Percentiles rank a stretch among this genome's conserved stretches.
Evolutionary conservation across 306 rosid species (phyloP).

Genomic region (Lablab purpureus): DNA sequence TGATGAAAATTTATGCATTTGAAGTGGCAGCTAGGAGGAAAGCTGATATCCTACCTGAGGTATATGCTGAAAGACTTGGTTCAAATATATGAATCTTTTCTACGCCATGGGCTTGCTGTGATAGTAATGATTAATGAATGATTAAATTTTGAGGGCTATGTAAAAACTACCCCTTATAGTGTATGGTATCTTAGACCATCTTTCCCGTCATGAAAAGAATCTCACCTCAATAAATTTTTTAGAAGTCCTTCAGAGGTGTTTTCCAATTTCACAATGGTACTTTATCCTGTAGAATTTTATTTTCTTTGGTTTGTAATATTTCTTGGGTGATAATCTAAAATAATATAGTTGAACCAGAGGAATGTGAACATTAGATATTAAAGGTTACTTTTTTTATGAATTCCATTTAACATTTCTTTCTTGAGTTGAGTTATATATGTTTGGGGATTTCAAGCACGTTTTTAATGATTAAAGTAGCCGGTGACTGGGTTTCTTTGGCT

Average conservation of each 20-base stretch:
- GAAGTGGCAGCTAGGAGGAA: constrained; percentile 80
- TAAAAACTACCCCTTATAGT: background rate
- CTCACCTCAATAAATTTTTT: background rate
- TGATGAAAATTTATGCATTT: constrained; percentile 86
- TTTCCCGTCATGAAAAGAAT: constrained; percentile 10
- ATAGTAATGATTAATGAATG: constrained; percentile 30
- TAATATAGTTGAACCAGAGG: background rate
- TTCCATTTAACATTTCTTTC: constrained; percentile 27
- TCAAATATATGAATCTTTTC: constrained; percentile 24
- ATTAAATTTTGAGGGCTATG: constrained; percentile 20
- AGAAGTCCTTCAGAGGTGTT: constrained; percentile 29
- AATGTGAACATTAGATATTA: constrained; percentile 26
- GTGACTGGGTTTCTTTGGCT: background rate
- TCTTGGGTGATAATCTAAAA: constrained; percentile 14
- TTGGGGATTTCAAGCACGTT: background rate
- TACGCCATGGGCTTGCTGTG: constrained; percentile 12
- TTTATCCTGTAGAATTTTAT: background rate
- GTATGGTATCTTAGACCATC: background rate
- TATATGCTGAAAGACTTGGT: constrained; percentile 46
- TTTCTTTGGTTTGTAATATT: background rate
- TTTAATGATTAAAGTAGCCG: background rate
- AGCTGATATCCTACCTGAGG: constrained; percentile 89
- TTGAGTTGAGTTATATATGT: constrained; percentile 1
- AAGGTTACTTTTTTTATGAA: constrained; percentile 15
- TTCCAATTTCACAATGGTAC: background rate